Evolutionary conservation across 106 monocot genomes (phyloP), one percentile per base, ranked within the genome.

Genomic region (Phalaenopsis aphrodite): DNA sequence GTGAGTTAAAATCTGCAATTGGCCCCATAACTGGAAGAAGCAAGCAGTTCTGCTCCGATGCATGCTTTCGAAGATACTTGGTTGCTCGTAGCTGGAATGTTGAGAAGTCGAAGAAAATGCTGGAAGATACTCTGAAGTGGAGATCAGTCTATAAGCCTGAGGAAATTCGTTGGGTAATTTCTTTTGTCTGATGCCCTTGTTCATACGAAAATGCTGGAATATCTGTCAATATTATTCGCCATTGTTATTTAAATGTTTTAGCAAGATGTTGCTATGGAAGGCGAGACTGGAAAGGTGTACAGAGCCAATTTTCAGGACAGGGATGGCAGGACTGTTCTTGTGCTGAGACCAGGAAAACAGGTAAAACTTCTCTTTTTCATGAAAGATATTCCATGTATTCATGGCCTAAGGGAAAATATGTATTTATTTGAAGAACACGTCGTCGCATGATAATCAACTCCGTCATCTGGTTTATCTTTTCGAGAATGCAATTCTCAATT

Each of bases 261-360:
- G 95, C 81, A 83, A 80, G 90, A 95, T 61, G 83, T 95, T 68
- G 87, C 92, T 21, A 5, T n/a, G 5, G 95, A 95, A 90, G 89
- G 89, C 21, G 95, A 95, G 86, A 95, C 95, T 23, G 95, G 95
- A 5, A 95, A 95, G 80, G 75, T 83, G 38, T 95, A 95, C 79
- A 66, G 93, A 84, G 95, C 95, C 69, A 84, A 76, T 68, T 95
- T 93, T 81, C 80, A 79, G 8, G 95, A 95, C 52, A 83, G 80
- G 46, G 86, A 89, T 6, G 95, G 91, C 10, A 90, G 95, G 64
- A 85, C 84, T 42, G 91, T 95, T 65, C 86, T 95, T 82, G 85
- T 95, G 45, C 37, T 95, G 79, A 89, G 74, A 75, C 95, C 95
- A 47, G 89, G 79, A 78, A 95, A 91, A 39, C 85, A 95, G 93